Conservation (phyloP, 148 eudicot species). For the Agrostemma githago region DNA sequence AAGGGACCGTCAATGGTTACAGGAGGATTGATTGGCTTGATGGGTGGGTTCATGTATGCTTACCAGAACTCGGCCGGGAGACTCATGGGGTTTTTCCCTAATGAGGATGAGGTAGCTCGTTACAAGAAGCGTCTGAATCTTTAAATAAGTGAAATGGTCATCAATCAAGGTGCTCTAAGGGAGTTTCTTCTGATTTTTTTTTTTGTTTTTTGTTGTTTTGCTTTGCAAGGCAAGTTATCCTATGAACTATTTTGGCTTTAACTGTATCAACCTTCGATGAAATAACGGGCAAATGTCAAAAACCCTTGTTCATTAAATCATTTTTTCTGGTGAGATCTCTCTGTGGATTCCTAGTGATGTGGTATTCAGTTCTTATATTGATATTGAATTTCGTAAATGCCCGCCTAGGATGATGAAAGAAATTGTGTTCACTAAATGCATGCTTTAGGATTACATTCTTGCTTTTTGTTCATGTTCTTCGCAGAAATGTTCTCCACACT, state of each 20-base stretch:
- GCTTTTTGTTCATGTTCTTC: neutral
- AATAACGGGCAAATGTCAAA: neutral
- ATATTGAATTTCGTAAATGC: neutral
- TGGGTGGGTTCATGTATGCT: slow-evolving; percentile 98
- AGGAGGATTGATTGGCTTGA: slow-evolving; percentile 75
- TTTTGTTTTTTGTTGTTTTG: neutral
- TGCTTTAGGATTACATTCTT: neutral
- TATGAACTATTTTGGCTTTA: slow-evolving; percentile 4
- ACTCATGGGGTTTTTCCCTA: slow-evolving; percentile 97
- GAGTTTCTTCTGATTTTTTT: neutral
- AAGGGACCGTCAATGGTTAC: slow-evolving; percentile 96
- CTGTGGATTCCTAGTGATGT: neutral
- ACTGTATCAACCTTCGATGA: slow-evolving; percentile 7
- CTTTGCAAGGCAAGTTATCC: neutral
- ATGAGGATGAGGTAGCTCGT: slow-evolving; percentile 79
- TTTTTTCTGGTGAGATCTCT: neutral
- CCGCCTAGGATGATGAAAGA: neutral
- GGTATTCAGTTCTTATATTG: too few species aligned
- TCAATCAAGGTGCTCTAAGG: neutral
- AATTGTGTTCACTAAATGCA: neutral
- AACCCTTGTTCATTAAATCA: slow-evolving; percentile 2
- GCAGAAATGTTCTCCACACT: neutral
- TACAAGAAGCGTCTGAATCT: slow-evolving; percentile 45
- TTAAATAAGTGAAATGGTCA: slow-evolving; percentile 7
- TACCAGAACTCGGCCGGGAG: slow-evolving; percentile 91